Evolutionary conservation across 2,329 filamentous ascomycete genomes (phyloP).

Genomic region (Furcasterigmium furcatum): DNA sequence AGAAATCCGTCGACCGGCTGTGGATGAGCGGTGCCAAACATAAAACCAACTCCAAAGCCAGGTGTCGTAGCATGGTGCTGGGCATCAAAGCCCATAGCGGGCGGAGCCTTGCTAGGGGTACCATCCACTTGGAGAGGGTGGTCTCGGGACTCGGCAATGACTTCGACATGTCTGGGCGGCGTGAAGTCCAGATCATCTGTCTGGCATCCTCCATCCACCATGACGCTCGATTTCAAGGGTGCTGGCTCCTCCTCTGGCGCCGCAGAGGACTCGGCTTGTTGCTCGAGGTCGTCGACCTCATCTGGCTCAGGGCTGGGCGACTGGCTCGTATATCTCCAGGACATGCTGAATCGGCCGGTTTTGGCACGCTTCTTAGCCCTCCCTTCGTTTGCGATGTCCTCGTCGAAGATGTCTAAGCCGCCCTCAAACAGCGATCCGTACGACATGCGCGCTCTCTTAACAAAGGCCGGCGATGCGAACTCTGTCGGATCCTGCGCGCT

Average conservation of each 20-base stretch:
- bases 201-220: conserved; percentile 26
- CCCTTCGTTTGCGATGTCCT: conserved; percentile 57
- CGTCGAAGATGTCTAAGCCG: conserved; percentile 66
- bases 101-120: neutral
- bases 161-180: conserved; percentile 11
- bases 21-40: too few relatives aligned
- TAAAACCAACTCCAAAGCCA: too few relatives aligned
- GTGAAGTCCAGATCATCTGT: conserved; percentile 19
- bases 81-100: neutral
- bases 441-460: conserved; percentile 68
- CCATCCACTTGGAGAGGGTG: neutral
- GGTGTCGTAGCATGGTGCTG: too few relatives aligned
- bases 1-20: too few relatives aligned
- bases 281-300: conserved; percentile 16
- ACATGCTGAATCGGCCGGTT: conserved; percentile 61
- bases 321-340: conserved; percentile 73
- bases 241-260: conserved; percentile 4
- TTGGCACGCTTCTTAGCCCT: conserved; percentile 68
- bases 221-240: conserved; percentile 15
- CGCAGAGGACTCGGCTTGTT: conserved; percentile 11
- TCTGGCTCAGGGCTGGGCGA: conserved; percentile 67
- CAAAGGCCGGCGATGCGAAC: conserved; percentile 77
- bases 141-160: conserved; percentile 9
- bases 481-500: conserved; percentile 40
- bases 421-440: conserved; percentile 65